These are phyloP conservation scores for Zanthoxylum bungeanum DNA, from an alignment of 345 rosid genomes.

Conservation along the genomic window DNA sequence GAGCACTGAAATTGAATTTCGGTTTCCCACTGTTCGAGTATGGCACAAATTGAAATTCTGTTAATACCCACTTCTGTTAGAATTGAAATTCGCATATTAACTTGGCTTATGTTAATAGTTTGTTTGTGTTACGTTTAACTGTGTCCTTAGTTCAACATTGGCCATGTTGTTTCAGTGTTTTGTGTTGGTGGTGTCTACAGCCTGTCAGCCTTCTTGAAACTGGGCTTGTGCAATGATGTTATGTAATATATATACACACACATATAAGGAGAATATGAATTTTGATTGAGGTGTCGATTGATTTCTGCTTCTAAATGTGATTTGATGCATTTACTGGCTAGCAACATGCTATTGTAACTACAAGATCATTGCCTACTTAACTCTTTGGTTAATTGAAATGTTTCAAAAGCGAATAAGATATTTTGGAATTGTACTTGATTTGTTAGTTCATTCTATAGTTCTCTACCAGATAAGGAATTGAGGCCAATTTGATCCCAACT, in stretches of 20 bases:
- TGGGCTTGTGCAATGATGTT: not conserved
- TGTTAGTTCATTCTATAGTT: not conserved
- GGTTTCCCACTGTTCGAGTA: no score
- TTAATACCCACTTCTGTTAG: no score
- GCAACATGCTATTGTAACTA: no score
- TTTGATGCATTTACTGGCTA: not conserved
- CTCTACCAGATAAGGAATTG: no score
- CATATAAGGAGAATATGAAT: not conserved
- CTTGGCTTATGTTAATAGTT: not conserved
- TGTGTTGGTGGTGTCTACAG: not conserved
- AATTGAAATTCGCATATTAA: conserved; percentile 8
- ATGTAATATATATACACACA: not conserved
- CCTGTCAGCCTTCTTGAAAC: no score
- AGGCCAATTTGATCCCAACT: no score
- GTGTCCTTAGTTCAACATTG: not conserved
- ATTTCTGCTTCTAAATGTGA: conserved; percentile 4
- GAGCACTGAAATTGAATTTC: no score
- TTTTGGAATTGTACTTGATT: not conserved
- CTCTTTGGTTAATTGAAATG: not conserved
- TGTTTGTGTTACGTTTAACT: not conserved
- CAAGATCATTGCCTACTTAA: not conserved
- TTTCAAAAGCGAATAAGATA: not conserved
- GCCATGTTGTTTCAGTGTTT: not conserved
- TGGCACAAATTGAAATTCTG: no score
- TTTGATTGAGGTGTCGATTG: not conserved